A percentile compares a stretch with the other conserved stretches of the same genome.
Conservation (phyloP, 2,329 filamentous ascomycete genomes). For the Ophiostoma triangulosporum region DNA sequence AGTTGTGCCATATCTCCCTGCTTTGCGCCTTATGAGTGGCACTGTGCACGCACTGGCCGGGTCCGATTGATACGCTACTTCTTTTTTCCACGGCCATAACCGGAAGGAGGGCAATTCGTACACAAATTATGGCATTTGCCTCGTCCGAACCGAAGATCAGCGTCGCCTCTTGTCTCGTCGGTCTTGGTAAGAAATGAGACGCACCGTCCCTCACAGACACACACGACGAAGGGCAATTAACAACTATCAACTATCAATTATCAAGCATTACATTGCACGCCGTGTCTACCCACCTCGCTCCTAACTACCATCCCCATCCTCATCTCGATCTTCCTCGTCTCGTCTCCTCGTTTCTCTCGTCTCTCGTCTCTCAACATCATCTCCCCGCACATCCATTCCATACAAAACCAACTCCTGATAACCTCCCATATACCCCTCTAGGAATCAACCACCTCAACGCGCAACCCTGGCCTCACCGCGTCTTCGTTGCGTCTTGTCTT, state of each 20-base stretch:
- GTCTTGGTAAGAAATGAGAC: background rate
- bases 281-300: constrained; percentile 2
- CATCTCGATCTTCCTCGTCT: background rate
- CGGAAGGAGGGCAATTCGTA: constrained; percentile 4
- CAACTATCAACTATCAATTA: too few species aligned
- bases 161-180: background rate
- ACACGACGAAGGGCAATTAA: too few species aligned
- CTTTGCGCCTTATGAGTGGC: background rate
- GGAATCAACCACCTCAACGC: background rate
- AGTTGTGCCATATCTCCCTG: background rate
- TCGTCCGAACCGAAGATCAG: background rate
- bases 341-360: background rate
- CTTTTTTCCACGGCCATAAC: constrained; percentile 7
- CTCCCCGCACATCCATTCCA: background rate
- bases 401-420: background rate
- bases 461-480: constrained; percentile 5
- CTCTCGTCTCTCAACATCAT: background rate
- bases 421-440: background rate
- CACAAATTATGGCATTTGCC: background rate
- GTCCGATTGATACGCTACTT: background rate
- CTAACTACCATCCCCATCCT: background rate
- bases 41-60: constrained; percentile 8
- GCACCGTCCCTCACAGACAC: background rate
- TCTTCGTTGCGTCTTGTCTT: constrained; percentile 1
- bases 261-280: background rate